Evolutionary conservation across 202 grass and related monocot genomes (phyloP).

Genomic region (Eragrostis tef): DNA sequence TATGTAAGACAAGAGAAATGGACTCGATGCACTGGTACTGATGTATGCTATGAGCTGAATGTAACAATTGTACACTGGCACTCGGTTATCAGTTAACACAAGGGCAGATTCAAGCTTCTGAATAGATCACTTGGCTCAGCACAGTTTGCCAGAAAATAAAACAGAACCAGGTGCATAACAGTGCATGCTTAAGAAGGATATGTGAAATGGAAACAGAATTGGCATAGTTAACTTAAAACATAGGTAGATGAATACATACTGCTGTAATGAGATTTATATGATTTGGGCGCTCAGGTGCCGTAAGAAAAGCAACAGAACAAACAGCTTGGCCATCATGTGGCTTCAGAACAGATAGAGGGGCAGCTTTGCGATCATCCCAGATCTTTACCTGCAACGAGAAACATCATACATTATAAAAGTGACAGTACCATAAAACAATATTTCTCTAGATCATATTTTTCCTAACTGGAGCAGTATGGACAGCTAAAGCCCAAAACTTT

Average conservation of each 20-base stretch:
- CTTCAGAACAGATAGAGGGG: slow-evolving; percentile 68
- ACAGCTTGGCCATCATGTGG: slow-evolving; percentile 94
- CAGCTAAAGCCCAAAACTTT: neutral
- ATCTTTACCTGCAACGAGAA: slow-evolving; percentile 81
- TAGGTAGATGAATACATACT: slow-evolving; percentile 55
- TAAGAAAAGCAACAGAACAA: slow-evolving; percentile 90
- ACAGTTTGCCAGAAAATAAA: neutral
- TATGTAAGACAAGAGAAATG: neutral
- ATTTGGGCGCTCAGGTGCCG: slow-evolving; percentile 74
- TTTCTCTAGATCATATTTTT: slow-evolving; percentile 3
- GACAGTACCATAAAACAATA: slow-evolving; percentile 11
- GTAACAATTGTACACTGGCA: neutral
- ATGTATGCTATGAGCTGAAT: neutral
- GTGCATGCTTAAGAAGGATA: slow-evolving; percentile 3
- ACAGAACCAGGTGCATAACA: slow-evolving; percentile 15
- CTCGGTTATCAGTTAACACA: neutral
- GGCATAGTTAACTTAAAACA: slow-evolving; percentile 2
- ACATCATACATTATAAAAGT: slow-evolving; percentile 37
- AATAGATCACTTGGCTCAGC: neutral
- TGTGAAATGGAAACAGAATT: slow-evolving; percentile 1
- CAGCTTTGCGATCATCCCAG: slow-evolving; percentile 90
- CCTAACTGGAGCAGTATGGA: neutral
- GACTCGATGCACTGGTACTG: neutral
- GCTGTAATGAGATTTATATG: slow-evolving; percentile 98
- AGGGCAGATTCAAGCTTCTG: neutral